Base-by-base conservation (phyloP, 257 asterid species). In the Solanum chilense region DNA sequence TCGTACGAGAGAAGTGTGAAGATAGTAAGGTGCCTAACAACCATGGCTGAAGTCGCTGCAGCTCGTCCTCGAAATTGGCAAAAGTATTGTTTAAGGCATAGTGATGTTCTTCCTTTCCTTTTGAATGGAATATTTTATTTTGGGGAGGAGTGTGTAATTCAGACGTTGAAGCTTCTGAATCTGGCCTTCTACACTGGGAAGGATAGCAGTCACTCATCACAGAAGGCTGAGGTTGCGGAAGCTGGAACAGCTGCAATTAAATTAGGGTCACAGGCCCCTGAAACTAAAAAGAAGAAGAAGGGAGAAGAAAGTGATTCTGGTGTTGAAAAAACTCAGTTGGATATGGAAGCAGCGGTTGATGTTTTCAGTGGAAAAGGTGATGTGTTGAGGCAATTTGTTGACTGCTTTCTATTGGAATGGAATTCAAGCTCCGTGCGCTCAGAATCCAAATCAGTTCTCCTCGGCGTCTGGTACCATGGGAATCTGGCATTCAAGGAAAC, bases 51-150 rank as follows among this genome's bases (percentile, higher is more conserved):
- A 89, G 99, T 97, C 84, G 95, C 98, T 84, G 93, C 96, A 60
- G 95, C 99, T 15, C 94, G 99, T 37, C 99, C 99, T 66, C 93
- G 99, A 78, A 97, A 97, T 89, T 97, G 99, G 99, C 99, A 97
- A 93, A 97, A 97, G 91, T 97, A 94, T 89, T 95, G 98, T 92
- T 87, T 91, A 90, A 93, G 94, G 94, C 97, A 96, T 92, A 90
- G 88, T 71, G 99, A 95, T 89, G 91, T 97, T 89, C 89, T 97
- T 83, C 93, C 98, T 58, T 95, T 92, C 88, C 94, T 96, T 88
- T 86, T 96, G 97, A 92, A 91, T 89, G 99, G 98, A 82, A 93
- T 95, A 88, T 95, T 97, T 90, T 92, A 91, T 86, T 94, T 94
- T 78, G 99, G 98, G 85, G 99, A 97, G 92, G 99, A 97, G 87